Base-by-base conservation (phyloP, 176 grass and related monocot genomes). In the Saccharum spontaneum region DNA sequence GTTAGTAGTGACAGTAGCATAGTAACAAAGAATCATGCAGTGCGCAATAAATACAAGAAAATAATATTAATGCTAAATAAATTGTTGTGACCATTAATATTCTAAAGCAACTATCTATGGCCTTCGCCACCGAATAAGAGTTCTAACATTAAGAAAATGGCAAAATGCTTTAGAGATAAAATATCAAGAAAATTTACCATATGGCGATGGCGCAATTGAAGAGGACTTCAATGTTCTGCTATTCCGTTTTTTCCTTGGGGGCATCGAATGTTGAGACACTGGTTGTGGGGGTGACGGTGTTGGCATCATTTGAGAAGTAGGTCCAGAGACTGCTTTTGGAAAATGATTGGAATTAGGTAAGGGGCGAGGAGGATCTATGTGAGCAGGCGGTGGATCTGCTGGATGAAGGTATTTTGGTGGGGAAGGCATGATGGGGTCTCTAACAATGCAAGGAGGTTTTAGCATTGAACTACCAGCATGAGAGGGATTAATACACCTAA, bases 151-250 rank as follows among this genome's bases (percentile, higher is more conserved):
- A 40, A 20, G 72, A 40, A 64, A 20, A 18, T 3, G 1, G n/a
- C 23, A 62, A 62, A 62, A 62, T 62, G 59, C n/a, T 62, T 46
- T 0, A 69, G 14, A 80, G 37, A 84, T 24, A 34, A 86, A 71
- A 23, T 61, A 75, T 73, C 69, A 39, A 78, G 57, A 76, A 49
- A 83, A 89, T 88, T 92, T 84, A 95, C 93, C 70, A 73, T 77
- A 81, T 10, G 84, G 79, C 38, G 86, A 89, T 37, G 84, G 84
- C 31, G 89, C 89, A 11, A 85, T 59, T 20, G 82, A 67, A 78
- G 86, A 81, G 33, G 37, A 50, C 31, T 69, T 83, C 9, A 61
- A 49, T 75, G 65, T 59, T 30, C 23, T 81, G 16, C 66, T 79
- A 37, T 78, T 67, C 84, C 5, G 23, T 14, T 83, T 90, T 67